Evolutionary conservation across 2,329 filamentous ascomycete genomes (phyloP), one percentile per base, ranked within the genome.

Genomic region (Apiospora marii): DNA sequence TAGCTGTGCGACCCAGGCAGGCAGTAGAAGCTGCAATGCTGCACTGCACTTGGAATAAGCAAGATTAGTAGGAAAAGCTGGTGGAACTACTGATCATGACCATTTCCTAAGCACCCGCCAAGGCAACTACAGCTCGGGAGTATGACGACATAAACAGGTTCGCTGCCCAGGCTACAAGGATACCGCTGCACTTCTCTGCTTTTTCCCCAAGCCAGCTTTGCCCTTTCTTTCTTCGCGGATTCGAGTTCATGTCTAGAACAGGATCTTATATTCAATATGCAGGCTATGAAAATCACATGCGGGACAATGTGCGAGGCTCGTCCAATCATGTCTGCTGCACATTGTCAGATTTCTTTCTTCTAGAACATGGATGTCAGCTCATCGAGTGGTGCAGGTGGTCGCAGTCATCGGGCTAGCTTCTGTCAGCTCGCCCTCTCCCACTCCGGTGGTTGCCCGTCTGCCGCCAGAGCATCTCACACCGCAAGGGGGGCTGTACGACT

Each of bases 341-440:
- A 64, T n/a, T 64, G 53, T 64, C 53, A 64, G 53, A 37, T 64
- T 64, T 34, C 53, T 64, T 64, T 64, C 53, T 64, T 64, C 53
- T 64, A 64, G 53, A 64, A 64, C 30, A 64, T 64, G 53, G 53
- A 64, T 64, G 53, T 64, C 53, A 37, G 53, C 53, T 64, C 53
- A 64, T 37, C 30, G 37, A 34, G 27, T 58, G 51, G 51, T 58
- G 51, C 67, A 68, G 44, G 43, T 68, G 67, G 43, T 27, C 67
- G 24, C 67, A 22, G 49, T 68, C 67, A 68, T 22, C 67, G 12
- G 67, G 67, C 67, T 68, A 22, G 53, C 30, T 37, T 64, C 67
- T 34, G 16, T 34, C 46, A 34, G 67, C 67, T 16, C n/a, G 48
- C 43, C 22, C 53, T 34, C 61, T 67, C 61, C 30, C 30, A 41